Percentiles rank a stretch among this genome's conserved stretches.
These are phyloP conservation scores for Sporisorium graminicola DNA, from an alignment of 1,284 basidiomycete species.

Conservation along the genomic window DNA sequence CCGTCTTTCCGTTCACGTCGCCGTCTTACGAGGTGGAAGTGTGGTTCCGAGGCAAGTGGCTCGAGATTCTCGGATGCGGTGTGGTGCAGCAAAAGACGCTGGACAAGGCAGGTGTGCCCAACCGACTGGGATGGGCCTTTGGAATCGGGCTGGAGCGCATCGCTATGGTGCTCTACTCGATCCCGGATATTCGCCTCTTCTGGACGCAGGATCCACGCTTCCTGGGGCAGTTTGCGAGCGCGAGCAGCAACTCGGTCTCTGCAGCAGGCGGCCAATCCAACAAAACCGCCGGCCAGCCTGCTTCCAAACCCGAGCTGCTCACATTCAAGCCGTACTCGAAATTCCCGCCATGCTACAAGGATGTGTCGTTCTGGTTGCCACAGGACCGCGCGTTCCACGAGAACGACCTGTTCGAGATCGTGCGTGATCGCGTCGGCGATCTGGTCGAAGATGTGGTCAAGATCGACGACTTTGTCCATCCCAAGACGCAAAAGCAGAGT, in stretches of 20 bases:
- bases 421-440: conserved; percentile 91
- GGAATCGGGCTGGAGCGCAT: conserved; percentile 97
- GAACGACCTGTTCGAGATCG: conserved; percentile 96
- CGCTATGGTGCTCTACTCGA: conserved; percentile 96
- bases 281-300: background rate
- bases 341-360: conserved; percentile 68
- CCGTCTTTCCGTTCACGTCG: conserved; percentile 96
- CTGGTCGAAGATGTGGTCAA: conserved; percentile 89
- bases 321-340: conserved; percentile 68
- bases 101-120: conserved; percentile 75
- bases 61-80: conserved; percentile 95
- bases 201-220: conserved; percentile 94
- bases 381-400: conserved; percentile 77
- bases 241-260: conserved; percentile 30
- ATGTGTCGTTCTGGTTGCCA: conserved; percentile 75
- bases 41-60: conserved; percentile 94
- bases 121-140: conserved; percentile 98
- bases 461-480: conserved; percentile 92
- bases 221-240: conserved; percentile 82
- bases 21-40: conserved; percentile 99
- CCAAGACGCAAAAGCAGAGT: conserved; percentile 84
- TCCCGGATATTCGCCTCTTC: conserved; percentile 99
- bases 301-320: conserved; percentile 47
- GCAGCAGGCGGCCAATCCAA: conserved; percentile 31
- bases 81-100: conserved; percentile 91